Percentiles rank a stretch among this genome's conserved stretches.
Evolutionary conservation across 1,284 basidiomycete genomes (phyloP).

Genomic region (Hypsizygus ulmarius): DNA sequence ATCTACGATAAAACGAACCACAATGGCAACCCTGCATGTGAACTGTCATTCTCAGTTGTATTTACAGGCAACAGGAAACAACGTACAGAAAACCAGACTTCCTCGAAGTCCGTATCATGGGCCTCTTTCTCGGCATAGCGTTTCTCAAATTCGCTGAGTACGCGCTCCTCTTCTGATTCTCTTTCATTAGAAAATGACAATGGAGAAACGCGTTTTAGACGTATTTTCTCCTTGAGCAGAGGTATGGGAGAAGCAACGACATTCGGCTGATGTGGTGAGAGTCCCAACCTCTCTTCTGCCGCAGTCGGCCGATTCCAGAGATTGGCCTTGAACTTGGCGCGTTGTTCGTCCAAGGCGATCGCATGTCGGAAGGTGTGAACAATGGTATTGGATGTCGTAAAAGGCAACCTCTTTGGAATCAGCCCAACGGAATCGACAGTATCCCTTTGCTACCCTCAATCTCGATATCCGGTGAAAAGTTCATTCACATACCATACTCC

Average conservation of each 20-base stretch:
- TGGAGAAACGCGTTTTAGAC: background rate
- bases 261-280: constrained; percentile 1
- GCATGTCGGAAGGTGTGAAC: constrained; percentile 67
- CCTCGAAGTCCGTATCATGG: constrained; percentile 39
- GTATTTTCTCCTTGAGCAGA: constrained; percentile 2
- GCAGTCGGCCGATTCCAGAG: constrained; percentile 36
- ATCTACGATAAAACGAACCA: constrained; percentile 19
- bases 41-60: constrained; percentile 17
- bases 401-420: constrained; percentile 20
- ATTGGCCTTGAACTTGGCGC: constrained; percentile 59
- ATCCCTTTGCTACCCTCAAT: constrained; percentile 29
- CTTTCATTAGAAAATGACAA: constrained; percentile 10
- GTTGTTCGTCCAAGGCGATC: constrained; percentile 62
- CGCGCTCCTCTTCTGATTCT: constrained; percentile 13
- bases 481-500: constrained; percentile 52
- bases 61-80: constrained; percentile 23
- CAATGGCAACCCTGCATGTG: constrained; percentile 19
- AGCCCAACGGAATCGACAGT: constrained; percentile 34
- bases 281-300: constrained; percentile 20
- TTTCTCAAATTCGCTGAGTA: constrained; percentile 24
- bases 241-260: constrained; percentile 8
- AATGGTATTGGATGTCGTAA: constrained; percentile 47
- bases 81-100: constrained; percentile 52
- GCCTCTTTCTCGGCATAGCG: constrained; percentile 29
- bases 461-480: constrained; percentile 4